Conservation (phyloP, 1,284 basidiomycete genomes). For the Rhodotorula sp. region DNA sequence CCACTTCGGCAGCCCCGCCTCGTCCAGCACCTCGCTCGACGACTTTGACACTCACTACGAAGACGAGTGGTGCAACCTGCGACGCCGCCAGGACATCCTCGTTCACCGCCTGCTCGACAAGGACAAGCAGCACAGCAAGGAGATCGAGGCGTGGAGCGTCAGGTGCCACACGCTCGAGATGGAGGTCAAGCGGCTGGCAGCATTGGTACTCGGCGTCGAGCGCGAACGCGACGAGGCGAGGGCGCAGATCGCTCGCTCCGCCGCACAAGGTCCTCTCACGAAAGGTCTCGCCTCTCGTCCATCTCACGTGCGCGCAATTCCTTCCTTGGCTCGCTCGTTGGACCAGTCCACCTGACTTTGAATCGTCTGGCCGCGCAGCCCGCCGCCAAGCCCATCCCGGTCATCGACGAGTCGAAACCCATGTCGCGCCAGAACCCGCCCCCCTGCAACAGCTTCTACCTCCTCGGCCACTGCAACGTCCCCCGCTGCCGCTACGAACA, state of each 20-base stretch:
- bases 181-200: slow-evolving; percentile 6
- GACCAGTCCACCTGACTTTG: background rate
- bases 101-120: background rate
- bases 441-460: slow-evolving; percentile 27
- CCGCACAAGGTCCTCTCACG: background rate
- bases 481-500: slow-evolving; percentile 36
- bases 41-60: background rate
- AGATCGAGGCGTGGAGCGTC: slow-evolving; percentile 7
- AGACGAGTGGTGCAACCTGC: background rate
- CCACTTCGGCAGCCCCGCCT: background rate
- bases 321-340: background rate
- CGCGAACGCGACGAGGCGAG: slow-evolving; percentile 4
- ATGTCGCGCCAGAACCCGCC: slow-evolving; percentile 34
- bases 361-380: background rate
- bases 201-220: background rate
- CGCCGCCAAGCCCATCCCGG: slow-evolving; percentile 3
- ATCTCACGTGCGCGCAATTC: background rate
- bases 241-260: background rate
- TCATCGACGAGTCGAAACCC: slow-evolving; percentile 42
- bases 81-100: background rate
- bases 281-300: background rate
- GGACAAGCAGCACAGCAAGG: background rate
- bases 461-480: slow-evolving; percentile 27
- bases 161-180: slow-evolving; percentile 12
- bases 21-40: background rate